phyloP scores from a whole-genome alignment of 345 rosid genomes.

The Fremontodendron californicum region DNA sequence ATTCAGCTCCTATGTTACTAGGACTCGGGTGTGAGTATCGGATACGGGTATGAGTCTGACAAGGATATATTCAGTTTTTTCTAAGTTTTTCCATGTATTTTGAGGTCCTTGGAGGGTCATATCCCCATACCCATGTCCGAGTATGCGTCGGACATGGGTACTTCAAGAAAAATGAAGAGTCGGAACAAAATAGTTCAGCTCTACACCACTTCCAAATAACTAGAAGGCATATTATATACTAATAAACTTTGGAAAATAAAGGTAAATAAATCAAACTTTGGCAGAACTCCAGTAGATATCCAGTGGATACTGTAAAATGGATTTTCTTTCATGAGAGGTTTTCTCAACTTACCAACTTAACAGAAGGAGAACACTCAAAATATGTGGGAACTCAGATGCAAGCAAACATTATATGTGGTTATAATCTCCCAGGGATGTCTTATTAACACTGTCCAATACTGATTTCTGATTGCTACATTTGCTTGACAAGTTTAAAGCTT shows the following conservation, averaged over 20 bases:
- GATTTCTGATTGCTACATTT: background rate
- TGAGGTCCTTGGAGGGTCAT: too few relatives aligned
- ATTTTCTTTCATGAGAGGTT: background rate
- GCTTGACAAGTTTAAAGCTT: background rate
- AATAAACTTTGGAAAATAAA: background rate
- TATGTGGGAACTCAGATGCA: background rate
- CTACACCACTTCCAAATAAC: background rate
- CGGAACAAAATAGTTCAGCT: too few relatives aligned
- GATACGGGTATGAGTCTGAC: too few relatives aligned
- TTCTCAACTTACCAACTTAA: background rate
- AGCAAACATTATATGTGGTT: background rate
- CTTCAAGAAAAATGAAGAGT: too few relatives aligned
- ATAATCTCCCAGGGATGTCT: background rate
- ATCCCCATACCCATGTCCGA: too few relatives aligned
- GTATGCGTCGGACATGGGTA: too few relatives aligned
- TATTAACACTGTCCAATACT: background rate
- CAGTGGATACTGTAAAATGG: background rate
- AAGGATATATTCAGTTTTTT: too few relatives aligned
- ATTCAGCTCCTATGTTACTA: too few relatives aligned
- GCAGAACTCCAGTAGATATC: background rate
- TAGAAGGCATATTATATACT: background rate
- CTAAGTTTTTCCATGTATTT: too few relatives aligned
- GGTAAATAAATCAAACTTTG: background rate
- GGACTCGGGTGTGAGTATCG: too few relatives aligned
- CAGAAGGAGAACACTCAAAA: background rate